Evolutionary conservation across 352 stramenopile genomes (phyloP).

Genomic region (Phytophthora pini): DNA sequence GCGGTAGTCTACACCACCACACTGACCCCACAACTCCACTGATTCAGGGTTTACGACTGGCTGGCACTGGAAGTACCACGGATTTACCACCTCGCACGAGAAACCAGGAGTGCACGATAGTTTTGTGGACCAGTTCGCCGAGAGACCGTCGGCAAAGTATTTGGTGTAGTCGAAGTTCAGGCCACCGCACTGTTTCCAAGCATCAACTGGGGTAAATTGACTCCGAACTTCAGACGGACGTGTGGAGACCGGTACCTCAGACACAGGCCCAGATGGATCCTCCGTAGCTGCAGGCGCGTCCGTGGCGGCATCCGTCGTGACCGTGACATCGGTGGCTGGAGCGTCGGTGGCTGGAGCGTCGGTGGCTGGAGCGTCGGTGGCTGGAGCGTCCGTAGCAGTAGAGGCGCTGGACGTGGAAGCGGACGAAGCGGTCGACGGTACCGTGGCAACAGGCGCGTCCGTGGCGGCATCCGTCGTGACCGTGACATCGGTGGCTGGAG

Average conservation of each 20-base stretch:
- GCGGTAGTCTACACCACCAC: slow-evolving; percentile 21
- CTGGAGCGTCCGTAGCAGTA: neutral
- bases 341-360: neutral
- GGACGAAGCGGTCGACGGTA: neutral
- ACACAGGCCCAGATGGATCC: neutral
- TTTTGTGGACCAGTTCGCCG: slow-evolving; percentile 21
- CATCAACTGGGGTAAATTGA: neutral
- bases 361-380: neutral
- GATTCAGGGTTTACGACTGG: slow-evolving; percentile 11
- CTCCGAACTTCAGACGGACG: too few species aligned
- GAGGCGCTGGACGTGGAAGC: too few species aligned
- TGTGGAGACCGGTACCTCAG: neutral
- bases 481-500: too few species aligned
- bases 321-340: neutral
- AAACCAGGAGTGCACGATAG: slow-evolving; percentile 33
- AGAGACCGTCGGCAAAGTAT: slow-evolving; percentile 18
- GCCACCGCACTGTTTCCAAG: slow-evolving; percentile 44
- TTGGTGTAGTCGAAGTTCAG: slow-evolving; percentile 38
- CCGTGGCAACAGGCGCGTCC: neutral
- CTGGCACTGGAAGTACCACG: slow-evolving; percentile 47
- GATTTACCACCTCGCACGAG: slow-evolving; percentile 42
- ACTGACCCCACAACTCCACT: slow-evolving; percentile 39
- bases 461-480: neutral
- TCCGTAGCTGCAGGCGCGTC: neutral
- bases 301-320: too few species aligned